phyloP scores from a whole-genome alignment of 805 yeast species.

The Lipomyces anomalus region DNA sequence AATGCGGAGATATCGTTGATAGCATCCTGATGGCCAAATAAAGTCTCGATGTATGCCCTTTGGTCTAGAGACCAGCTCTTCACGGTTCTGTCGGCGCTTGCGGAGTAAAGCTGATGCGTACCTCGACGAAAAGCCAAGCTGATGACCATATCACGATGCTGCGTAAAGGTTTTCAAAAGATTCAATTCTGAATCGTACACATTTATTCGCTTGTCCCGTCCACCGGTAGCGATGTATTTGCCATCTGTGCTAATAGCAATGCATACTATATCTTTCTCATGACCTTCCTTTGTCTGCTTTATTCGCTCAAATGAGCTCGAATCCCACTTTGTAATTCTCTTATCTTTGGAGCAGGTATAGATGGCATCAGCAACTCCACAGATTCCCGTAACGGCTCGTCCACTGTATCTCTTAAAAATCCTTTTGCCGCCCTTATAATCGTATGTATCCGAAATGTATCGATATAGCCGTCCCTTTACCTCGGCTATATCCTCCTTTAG shows the following conservation, averaged over 20 bases:
- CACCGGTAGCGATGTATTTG: slow-evolving; percentile 84
- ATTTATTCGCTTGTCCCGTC: slow-evolving; percentile 70
- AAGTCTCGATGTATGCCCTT: slow-evolving; percentile 78
- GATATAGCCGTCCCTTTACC: slow-evolving; percentile 74
- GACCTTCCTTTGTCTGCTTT: slow-evolving; percentile 55
- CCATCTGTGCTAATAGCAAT: slow-evolving; percentile 87
- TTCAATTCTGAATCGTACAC: slow-evolving; percentile 78
- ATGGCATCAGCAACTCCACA: slow-evolving; percentile 35
- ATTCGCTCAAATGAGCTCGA: slow-evolving; percentile 58
- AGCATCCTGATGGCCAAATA: slow-evolving; percentile 93
- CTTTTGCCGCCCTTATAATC: slow-evolving; percentile 9
- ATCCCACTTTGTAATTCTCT: slow-evolving; percentile 76
- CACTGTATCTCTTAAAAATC: slow-evolving; percentile 6
- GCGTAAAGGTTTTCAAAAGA: slow-evolving; percentile 69
- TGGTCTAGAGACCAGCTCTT: slow-evolving; percentile 83
- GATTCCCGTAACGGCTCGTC: slow-evolving; percentile 13
- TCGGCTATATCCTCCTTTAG: slow-evolving; percentile 86
- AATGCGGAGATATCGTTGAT: slow-evolving; percentile 78
- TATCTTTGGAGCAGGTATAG: slow-evolving; percentile 77
- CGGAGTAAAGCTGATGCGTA: slow-evolving; percentile 80
- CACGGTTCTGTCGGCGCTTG: slow-evolving; percentile 87
- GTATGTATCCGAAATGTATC: slow-evolving; percentile 31
- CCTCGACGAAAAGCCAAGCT: slow-evolving; percentile 72
- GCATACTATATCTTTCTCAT: slow-evolving; percentile 66
- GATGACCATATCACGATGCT: slow-evolving; percentile 64